A percentile compares a stretch with the other conserved stretches of the same genome.
Evolutionary conservation across 768 basidiomycete genomes (phyloP).

Genomic region (Boletus pseudo-olivaceus): DNA sequence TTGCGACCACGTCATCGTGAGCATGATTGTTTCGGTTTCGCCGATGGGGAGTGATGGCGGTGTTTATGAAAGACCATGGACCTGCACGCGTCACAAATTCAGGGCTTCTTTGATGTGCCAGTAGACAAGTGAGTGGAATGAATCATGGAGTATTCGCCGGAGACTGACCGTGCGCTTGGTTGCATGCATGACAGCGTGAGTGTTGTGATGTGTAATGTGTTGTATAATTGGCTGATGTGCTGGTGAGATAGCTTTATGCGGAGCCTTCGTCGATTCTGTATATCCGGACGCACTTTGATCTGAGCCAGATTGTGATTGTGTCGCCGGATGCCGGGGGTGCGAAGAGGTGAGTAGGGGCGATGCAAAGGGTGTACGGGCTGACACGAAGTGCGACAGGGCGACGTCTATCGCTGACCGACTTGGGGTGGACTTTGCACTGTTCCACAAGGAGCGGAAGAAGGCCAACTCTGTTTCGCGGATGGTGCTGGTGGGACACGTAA

Average conservation of each 20-base stretch:
- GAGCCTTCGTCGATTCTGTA: constrained; percentile 95
- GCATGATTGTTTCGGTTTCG: constrained; percentile 29
- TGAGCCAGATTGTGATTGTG: constrained; percentile 87
- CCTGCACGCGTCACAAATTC: constrained; percentile 97
- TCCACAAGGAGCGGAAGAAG: constrained; percentile 99
- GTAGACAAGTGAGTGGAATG: constrained; percentile 88
- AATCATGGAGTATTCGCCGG: background rate
- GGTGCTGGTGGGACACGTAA: constrained; percentile 93
- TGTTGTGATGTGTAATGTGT: constrained; percentile 16
- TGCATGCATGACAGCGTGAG: constrained; percentile 44
- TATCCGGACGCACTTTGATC: constrained; percentile 87
- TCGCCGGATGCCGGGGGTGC: constrained; percentile 98
- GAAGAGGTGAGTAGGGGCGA: constrained; percentile 63
- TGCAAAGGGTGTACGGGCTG: constrained; percentile 5
- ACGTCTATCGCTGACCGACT: constrained; percentile 96
- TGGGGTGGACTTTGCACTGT: constrained; percentile 95
- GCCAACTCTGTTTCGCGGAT: constrained; percentile 93
- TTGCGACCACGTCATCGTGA: constrained; percentile 94
- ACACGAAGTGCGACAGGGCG: constrained; percentile 53
- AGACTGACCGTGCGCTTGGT: constrained; percentile 14
- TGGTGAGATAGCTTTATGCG: constrained; percentile 69
- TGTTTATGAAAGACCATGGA: constrained; percentile 80
- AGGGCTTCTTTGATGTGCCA: constrained; percentile 99
- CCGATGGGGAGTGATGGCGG: constrained; percentile 2
- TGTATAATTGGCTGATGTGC: constrained; percentile 21